A percentile compares a stretch with the other conserved stretches of the same genome.
Evolutionary conservation across 306 rosid species (phyloP).

Genomic region (Quercus gilva): DNA sequence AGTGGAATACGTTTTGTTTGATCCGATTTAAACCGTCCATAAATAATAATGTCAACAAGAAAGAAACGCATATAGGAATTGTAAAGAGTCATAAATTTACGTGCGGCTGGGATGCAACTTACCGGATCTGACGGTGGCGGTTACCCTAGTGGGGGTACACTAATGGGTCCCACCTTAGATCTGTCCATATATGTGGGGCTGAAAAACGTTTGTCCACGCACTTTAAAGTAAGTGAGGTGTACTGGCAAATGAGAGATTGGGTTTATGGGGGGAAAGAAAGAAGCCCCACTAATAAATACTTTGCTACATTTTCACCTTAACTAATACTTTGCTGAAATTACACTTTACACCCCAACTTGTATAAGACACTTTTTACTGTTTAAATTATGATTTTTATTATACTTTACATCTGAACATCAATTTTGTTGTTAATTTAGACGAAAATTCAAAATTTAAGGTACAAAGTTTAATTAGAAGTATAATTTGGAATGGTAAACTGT

Average conservation of each 20-base stretch:
- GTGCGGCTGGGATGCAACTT: conserved; percentile 63
- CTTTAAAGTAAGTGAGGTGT: conserved; percentile 5
- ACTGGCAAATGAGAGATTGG: not conserved
- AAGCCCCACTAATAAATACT: too few relatives aligned
- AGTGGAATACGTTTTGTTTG: conserved; percentile 50
- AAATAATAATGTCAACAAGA: conserved; percentile 11
- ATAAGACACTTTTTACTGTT: too few relatives aligned
- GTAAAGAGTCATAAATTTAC: conserved; percentile 26
- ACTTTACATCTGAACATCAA: too few relatives aligned
- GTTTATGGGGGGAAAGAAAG: not conserved
- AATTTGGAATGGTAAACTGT: too few relatives aligned
- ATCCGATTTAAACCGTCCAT: conserved; percentile 35
- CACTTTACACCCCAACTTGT: too few relatives aligned
- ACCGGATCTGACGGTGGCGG: conserved; percentile 75
- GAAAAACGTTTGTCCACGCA: conserved; percentile 38
- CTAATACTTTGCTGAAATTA: too few relatives aligned
- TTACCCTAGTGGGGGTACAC: conserved; percentile 55
- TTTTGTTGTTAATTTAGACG: too few relatives aligned
- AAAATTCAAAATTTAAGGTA: too few relatives aligned
- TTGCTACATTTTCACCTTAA: too few relatives aligned
- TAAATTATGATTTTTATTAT: too few relatives aligned
- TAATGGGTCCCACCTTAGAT: conserved; percentile 47
- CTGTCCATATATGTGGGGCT: conserved; percentile 44
- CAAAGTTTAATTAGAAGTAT: too few relatives aligned
- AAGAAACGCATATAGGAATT: conserved; percentile 6